These are phyloP conservation scores for Neobulgaria alba DNA, from an alignment of 2,329 filamentous ascomycete genomes.

Conservation along the genomic window DNA sequence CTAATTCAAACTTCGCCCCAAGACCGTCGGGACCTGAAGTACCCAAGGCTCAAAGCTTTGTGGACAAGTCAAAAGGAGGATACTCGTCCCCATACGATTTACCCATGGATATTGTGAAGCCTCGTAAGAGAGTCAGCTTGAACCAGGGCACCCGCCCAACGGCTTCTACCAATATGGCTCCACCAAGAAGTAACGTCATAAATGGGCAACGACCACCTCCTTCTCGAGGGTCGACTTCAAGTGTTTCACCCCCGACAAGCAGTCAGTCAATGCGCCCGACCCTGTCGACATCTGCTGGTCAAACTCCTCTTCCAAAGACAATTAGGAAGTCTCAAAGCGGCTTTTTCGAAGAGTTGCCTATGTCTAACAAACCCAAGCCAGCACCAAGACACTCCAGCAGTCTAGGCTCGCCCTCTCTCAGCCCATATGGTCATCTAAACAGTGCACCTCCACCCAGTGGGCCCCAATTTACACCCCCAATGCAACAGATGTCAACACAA, in stretches of 20 bases:
- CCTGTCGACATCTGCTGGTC: background rate
- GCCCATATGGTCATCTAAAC: constrained; percentile 13
- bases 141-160: constrained; percentile 30
- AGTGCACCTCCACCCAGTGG: constrained; percentile 7
- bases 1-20: constrained; percentile 14
- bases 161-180: constrained; percentile 18
- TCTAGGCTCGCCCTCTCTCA: constrained; percentile 18
- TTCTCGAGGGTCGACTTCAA: constrained; percentile 13
- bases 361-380: constrained; percentile 52
- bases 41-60: constrained; percentile 71
- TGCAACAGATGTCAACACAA: constrained; percentile 11
- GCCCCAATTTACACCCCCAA: constrained; percentile 7
- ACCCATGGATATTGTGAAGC: constrained; percentile 76
- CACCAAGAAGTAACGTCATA: constrained; percentile 23
- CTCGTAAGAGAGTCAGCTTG: constrained; percentile 53
- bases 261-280: background rate
- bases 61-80: constrained; percentile 79
- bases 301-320: constrained; percentile 7
- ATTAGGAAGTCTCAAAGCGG: constrained; percentile 36
- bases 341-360: constrained; percentile 73
- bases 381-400: constrained; percentile 40
- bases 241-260: constrained; percentile 13
- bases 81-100: constrained; percentile 94
- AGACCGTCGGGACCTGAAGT: constrained; percentile 36
- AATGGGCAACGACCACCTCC: constrained; percentile 17